phyloP scores from a whole-genome alignment of 2,329 filamentous ascomycete genomes.

The Xylaria sp. region DNA sequence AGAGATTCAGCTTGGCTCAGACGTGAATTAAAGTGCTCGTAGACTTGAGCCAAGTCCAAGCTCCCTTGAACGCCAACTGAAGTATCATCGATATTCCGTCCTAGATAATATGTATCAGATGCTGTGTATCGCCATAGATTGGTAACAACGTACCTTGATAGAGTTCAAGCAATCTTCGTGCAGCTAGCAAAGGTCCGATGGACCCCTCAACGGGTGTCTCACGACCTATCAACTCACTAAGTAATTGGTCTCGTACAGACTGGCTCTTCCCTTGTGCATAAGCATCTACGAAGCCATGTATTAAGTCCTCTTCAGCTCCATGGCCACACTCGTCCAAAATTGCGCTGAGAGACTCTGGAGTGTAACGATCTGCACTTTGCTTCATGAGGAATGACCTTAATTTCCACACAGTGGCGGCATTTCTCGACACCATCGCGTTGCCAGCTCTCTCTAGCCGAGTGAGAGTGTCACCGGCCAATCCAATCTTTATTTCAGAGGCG shows the following conservation, averaged over 20 bases:
- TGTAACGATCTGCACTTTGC: constrained; percentile 41
- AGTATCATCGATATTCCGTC: constrained; percentile 15
- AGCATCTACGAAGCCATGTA: constrained; percentile 45
- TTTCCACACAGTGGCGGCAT: constrained; percentile 45
- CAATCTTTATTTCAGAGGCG: constrained; percentile 32
- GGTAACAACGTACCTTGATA: constrained; percentile 37
- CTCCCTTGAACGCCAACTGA: constrained; percentile 21
- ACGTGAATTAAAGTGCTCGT: constrained; percentile 41
- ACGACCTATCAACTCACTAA: constrained; percentile 38
- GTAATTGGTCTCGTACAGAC: constrained; percentile 36
- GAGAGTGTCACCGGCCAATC: constrained; percentile 39
- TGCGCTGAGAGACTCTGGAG: constrained; percentile 32
- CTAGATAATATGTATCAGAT: constrained; percentile 38
- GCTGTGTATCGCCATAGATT: neutral
- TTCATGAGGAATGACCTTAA: constrained; percentile 45
- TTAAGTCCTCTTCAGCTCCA: constrained; percentile 38
- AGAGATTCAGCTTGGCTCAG: constrained; percentile 41
- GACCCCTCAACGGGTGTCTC: constrained; percentile 39
- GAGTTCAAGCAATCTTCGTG: constrained; percentile 42
- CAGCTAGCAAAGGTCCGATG: constrained; percentile 41
- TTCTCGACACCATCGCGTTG: constrained; percentile 35
- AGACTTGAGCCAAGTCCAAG: constrained; percentile 43
- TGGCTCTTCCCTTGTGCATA: constrained; percentile 40
- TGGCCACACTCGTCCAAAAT: constrained; percentile 39
- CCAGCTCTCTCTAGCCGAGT: constrained; percentile 40